Conservation (phyloP, 768 basidiomycete genomes). For the Symmetrospora coprosmae region DNA sequence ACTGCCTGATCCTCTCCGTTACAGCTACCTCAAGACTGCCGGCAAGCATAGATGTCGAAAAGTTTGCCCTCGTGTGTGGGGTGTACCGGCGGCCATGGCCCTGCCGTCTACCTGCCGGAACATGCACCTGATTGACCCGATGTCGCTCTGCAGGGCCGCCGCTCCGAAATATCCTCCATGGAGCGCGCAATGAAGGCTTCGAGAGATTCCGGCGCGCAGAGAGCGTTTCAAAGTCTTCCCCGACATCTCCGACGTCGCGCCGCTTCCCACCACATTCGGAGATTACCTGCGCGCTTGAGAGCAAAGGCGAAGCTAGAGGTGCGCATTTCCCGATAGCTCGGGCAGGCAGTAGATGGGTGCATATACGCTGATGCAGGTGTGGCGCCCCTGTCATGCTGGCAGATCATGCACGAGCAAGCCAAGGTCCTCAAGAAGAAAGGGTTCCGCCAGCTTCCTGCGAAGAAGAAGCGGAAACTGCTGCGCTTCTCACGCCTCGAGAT, state of each 20-base stretch:
- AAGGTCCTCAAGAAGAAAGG: constrained; percentile 39
- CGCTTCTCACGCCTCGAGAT: constrained; percentile 32
- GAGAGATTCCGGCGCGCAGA: constrained; percentile 32
- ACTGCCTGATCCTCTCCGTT: too few relatives aligned
- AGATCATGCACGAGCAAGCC: constrained; percentile 33
- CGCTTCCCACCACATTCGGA: constrained; percentile 82
- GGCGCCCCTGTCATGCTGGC: too few relatives aligned
- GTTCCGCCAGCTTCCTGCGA: constrained; percentile 7
- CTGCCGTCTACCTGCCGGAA: neutral
- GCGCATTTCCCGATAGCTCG: constrained; percentile 25
- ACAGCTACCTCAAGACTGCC: neutral
- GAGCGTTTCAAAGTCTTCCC: constrained; percentile 75
- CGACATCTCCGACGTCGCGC: constrained; percentile 80
- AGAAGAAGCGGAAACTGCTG: constrained; percentile 9
- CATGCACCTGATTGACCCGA: neutral
- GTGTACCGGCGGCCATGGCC: neutral
- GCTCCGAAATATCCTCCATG: constrained; percentile 83
- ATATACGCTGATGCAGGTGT: too few relatives aligned
- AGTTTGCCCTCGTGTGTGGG: constrained; percentile 4
- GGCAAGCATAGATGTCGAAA: neutral
- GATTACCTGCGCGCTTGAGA: constrained; percentile 71
- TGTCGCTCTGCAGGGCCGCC: constrained; percentile 62
- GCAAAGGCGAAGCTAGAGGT: constrained; percentile 74
- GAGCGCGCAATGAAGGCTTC: constrained; percentile 69
- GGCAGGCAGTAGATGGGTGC: too few relatives aligned